These are phyloP conservation scores for Salvia sclarea DNA, from an alignment of 305 asterid genomes.

Conservation along the genomic window DNA sequence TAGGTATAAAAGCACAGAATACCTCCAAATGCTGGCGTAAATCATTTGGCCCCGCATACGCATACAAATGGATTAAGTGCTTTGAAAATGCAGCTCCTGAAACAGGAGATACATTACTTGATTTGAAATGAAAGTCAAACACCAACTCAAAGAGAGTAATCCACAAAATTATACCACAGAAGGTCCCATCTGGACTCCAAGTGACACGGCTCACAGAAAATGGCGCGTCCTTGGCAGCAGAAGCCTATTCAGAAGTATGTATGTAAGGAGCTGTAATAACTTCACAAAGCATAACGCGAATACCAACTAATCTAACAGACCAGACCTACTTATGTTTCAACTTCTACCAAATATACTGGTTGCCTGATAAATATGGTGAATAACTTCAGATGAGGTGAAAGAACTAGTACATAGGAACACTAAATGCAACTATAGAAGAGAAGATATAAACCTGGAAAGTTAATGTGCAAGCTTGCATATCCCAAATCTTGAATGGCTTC, in stretches of 20 bases:
- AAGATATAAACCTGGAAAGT: conserved; percentile 61
- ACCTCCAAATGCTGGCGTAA: conserved; percentile 79
- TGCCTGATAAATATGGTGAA: conserved; percentile 18
- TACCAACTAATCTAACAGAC: conserved; percentile 9
- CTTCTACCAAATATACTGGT: conserved; percentile 10
- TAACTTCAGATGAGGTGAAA: conserved; percentile 17
- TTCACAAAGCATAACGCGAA: not conserved
- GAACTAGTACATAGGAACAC: conserved; percentile 10
- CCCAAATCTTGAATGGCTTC: conserved; percentile 83
- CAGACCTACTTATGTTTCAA: conserved; percentile 18
- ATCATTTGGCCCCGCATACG: conserved; percentile 63
- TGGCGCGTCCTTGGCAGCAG: conserved; percentile 78
- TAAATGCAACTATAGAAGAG: conserved; percentile 14
- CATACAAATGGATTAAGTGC: conserved; percentile 73
- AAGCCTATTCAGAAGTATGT: conserved; percentile 59
- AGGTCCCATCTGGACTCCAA: conserved; percentile 86
- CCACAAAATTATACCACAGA: conserved; percentile 56
- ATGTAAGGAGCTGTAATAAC: conserved; percentile 28
- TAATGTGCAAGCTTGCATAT: conserved; percentile 58
- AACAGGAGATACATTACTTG: conserved; percentile 36
- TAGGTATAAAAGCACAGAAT: conserved; percentile 21
- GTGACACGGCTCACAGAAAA: conserved; percentile 74
- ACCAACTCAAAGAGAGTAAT: conserved; percentile 15
- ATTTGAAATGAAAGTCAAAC: conserved; percentile 21
- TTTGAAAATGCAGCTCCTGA: conserved; percentile 85